Evolutionary conservation across 352 stramenopile genomes (phyloP).

Genomic region (Phytophthora macrochlamydospora): DNA sequence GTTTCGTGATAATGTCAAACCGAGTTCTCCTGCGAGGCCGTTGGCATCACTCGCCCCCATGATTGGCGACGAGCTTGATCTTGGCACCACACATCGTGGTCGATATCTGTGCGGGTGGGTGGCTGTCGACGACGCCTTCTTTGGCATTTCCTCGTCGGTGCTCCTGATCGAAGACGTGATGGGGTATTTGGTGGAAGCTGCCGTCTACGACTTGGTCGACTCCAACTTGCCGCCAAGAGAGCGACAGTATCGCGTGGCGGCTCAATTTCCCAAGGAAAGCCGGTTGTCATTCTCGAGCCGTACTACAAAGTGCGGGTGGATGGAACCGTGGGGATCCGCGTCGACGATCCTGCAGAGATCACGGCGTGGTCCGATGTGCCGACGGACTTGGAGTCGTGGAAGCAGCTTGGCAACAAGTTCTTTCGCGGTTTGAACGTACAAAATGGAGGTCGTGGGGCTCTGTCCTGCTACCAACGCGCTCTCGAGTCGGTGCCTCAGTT

Average conservation of each 20-base stretch:
- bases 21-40: background rate
- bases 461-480: slow-evolving; percentile 27
- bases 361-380: slow-evolving; percentile 19
- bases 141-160: slow-evolving; percentile 1
- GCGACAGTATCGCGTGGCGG: slow-evolving; percentile 9
- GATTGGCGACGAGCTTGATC: slow-evolving; percentile 3
- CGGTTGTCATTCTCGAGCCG: slow-evolving; percentile 24
- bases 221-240: slow-evolving; percentile 12
- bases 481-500: slow-evolving; percentile 11
- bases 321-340: slow-evolving; percentile 23
- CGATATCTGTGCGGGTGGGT: slow-evolving; percentile 13
- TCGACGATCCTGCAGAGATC: slow-evolving; percentile 22
- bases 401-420: slow-evolving; percentile 24
- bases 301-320: slow-evolving; percentile 32
- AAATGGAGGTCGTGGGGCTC: slow-evolving; percentile 18
- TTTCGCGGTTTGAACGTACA: slow-evolving; percentile 14
- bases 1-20: background rate
- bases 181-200: slow-evolving; percentile 20
- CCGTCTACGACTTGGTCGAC: slow-evolving; percentile 17
- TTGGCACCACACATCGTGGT: slow-evolving; percentile 6
- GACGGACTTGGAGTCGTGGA: slow-evolving; percentile 17
- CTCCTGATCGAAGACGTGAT: slow-evolving; percentile 7
- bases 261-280: slow-evolving; percentile 19
- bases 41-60: slow-evolving; percentile 9
- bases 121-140: slow-evolving; percentile 9